Evolutionary conservation across 2,329 filamentous ascomycete genomes (phyloP).

Genomic region (Waltergamsia citrina): DNA sequence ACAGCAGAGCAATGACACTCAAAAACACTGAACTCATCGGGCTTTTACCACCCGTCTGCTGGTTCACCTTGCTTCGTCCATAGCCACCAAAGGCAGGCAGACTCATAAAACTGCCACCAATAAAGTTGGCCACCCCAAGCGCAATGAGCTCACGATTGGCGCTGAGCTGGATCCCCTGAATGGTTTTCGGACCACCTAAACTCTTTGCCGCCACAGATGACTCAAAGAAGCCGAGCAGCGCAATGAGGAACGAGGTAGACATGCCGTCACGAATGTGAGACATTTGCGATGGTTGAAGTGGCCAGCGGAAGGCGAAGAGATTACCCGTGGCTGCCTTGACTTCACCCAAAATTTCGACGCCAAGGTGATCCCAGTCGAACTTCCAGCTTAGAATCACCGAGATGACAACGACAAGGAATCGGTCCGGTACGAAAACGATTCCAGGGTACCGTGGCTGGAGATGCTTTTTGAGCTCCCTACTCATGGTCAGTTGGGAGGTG

Average conservation of each 20-base stretch:
- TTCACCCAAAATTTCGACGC: constrained; percentile 74
- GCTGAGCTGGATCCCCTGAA: constrained; percentile 74
- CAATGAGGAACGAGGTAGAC: constrained; percentile 87
- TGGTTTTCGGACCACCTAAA: constrained; percentile 58
- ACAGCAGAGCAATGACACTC: constrained; percentile 71
- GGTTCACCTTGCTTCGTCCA: constrained; percentile 90
- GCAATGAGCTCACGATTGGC: constrained; percentile 91
- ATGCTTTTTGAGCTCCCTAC: constrained; percentile 68
- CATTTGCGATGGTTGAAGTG: constrained; percentile 69
- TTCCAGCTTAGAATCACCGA: constrained; percentile 72
- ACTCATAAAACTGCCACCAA: constrained; percentile 85
- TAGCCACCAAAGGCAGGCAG: constrained; percentile 94
- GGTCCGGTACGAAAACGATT: constrained; percentile 85
- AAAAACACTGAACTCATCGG: constrained; percentile 90
- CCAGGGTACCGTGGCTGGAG: constrained; percentile 70
- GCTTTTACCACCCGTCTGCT: constrained; percentile 80
- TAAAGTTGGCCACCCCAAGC: constrained; percentile 80
- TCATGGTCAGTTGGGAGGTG: constrained; percentile 3
- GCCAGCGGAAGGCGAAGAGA: constrained; percentile 74
- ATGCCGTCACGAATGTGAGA: constrained; percentile 77
- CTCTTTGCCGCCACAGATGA: constrained; percentile 94
- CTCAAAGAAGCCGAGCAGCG: constrained; percentile 95
- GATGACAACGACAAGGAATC: constrained; percentile 79
- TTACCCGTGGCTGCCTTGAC: constrained; percentile 67
- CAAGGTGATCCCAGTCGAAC: constrained; percentile 68